Conservation (phyloP, 768 basidiomycete species). For the Agaricus subrufescens region DNA sequence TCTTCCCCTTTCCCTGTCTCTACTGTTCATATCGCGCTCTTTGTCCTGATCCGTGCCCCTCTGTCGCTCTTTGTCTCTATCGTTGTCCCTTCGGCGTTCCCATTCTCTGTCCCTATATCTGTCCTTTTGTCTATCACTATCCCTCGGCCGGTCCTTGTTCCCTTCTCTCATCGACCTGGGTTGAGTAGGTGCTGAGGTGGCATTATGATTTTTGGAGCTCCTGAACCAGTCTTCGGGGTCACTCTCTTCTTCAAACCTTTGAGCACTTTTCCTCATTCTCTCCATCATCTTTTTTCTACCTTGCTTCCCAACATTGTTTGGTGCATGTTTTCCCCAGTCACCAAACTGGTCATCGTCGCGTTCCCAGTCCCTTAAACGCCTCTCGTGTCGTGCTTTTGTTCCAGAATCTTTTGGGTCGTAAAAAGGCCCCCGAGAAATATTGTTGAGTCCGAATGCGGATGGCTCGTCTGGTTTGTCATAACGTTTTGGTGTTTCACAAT, state of each 20-base stretch:
- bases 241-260: conserved; percentile 37
- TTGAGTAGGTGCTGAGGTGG: neutral
- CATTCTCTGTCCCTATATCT: conserved; percentile 7
- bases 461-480: conserved; percentile 42
- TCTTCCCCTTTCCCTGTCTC: conserved; percentile 10
- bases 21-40: neutral
- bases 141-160: conserved; percentile 10
- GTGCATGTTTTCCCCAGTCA: conserved; percentile 42
- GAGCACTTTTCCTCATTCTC: conserved; percentile 47
- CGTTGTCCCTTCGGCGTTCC: neutral
- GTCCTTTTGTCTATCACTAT: conserved; percentile 18
- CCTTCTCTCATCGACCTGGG: conserved; percentile 20
- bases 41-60: conserved; percentile 7
- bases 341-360: conserved; percentile 26
- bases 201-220: conserved; percentile 19
- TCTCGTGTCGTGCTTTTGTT: conserved; percentile 15
- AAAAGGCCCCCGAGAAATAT: conserved; percentile 64
- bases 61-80: neutral
- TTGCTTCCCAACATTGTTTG: conserved; percentile 61
- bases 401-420: conserved; percentile 35
- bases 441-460: conserved; percentile 66
- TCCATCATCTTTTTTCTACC: conserved; percentile 58
- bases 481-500: conserved; percentile 48
- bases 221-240: conserved; percentile 70
- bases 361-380: conserved; percentile 39